Percentiles rank a stretch among this genome's conserved stretches.
Conservation (phyloP, 2,329 filamentous ascomycete genomes). For the Lecanicillium sp. region DNA sequence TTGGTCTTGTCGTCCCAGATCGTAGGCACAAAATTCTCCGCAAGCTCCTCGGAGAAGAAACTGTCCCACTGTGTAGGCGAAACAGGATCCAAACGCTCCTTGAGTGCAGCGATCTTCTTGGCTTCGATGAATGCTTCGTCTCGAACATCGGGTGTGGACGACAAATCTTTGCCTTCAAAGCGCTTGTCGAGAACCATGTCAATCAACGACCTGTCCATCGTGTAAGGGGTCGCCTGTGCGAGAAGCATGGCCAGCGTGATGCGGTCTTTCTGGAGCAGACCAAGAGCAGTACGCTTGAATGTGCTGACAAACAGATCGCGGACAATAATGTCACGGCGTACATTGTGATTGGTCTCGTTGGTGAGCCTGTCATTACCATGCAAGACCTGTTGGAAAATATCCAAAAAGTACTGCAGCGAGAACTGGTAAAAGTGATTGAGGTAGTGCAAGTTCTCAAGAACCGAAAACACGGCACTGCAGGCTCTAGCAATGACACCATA, state of each 20-base stretch:
- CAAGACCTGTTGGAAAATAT: conserved; percentile 92
- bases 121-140: conserved; percentile 63
- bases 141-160: conserved; percentile 53
- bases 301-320: conserved; percentile 84
- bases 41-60: conserved; percentile 79
- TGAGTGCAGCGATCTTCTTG: conserved; percentile 63
- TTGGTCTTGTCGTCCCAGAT: conserved; percentile 59
- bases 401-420: conserved; percentile 94
- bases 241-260: conserved; percentile 92
- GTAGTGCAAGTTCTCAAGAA: conserved; percentile 93
- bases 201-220: conserved; percentile 85
- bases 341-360: conserved; percentile 64
- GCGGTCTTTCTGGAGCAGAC: conserved; percentile 85
- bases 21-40: conserved; percentile 72
- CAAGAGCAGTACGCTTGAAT: conserved; percentile 88
- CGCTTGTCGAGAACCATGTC: conserved; percentile 77
- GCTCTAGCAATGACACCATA: conserved; percentile 90
- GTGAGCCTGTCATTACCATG: conserved; percentile 68
- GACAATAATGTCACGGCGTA: conserved; percentile 81
- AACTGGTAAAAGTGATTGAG: conserved; percentile 99
- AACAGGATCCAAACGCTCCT: conserved; percentile 58
- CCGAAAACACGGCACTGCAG: conserved; percentile 94
- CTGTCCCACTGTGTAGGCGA: conserved; percentile 61
- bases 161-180: conserved; percentile 70
- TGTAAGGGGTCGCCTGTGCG: conserved; percentile 89